Percentiles rank a stretch among this genome's conserved stretches.
Conservation (phyloP, 2,329 filamentous ascomycete genomes). For the Alternaria arborescens region DNA sequence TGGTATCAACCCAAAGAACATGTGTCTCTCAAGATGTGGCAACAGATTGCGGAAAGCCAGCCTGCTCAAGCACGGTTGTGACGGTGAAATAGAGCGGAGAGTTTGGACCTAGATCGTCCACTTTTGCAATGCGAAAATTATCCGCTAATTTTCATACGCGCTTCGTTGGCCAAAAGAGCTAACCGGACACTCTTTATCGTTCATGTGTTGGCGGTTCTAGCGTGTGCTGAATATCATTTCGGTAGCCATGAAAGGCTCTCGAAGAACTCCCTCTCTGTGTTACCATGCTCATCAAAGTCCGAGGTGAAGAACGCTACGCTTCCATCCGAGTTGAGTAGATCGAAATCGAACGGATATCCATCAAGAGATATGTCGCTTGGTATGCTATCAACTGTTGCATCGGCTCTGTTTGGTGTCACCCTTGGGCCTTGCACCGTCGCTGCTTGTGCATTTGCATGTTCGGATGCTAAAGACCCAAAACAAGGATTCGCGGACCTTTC, state of each 20-base stretch:
- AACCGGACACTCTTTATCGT: neutral
- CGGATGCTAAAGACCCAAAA: neutral
- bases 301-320: constrained; percentile 19
- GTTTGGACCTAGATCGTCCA: neutral
- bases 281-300: constrained; percentile 10
- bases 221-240: neutral
- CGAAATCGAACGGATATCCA: constrained; percentile 21
- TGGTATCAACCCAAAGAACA: constrained; percentile 16
- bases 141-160: neutral
- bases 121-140: neutral
- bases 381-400: neutral
- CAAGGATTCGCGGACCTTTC: neutral
- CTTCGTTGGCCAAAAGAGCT: neutral
- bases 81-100: neutral
- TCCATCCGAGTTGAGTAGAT: constrained; percentile 16
- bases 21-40: constrained; percentile 13
- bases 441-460: neutral
- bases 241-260: constrained; percentile 15
- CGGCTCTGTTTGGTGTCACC: neutral
- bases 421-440: neutral
- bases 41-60: neutral
- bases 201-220: neutral
- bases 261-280: constrained; percentile 16
- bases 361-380: constrained; percentile 3
- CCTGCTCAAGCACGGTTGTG: constrained; percentile 6